Percentiles rank a stretch among this genome's conserved stretches.
Evolutionary conservation across 805 yeast species (phyloP).

Genomic region (Metschnikowia lunata): DNA sequence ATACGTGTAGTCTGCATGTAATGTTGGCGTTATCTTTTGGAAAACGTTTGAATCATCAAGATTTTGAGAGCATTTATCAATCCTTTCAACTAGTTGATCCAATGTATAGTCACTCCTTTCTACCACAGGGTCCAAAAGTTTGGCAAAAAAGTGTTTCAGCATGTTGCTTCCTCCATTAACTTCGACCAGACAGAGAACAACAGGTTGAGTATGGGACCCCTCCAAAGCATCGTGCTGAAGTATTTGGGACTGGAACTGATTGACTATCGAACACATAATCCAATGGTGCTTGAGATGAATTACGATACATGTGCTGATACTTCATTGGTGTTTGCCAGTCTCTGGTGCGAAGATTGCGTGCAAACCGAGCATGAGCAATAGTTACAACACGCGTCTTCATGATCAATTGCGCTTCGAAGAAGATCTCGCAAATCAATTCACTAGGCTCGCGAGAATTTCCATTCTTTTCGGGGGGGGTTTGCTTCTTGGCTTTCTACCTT

Average conservation of each 20-base stretch:
- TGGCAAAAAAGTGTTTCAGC: constrained; percentile 42
- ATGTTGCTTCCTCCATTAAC: constrained; percentile 42
- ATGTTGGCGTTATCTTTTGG: constrained; percentile 33
- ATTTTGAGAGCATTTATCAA: constrained; percentile 30
- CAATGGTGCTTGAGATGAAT: no score
- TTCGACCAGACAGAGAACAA: constrained; percentile 34
- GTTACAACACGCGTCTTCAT: no score
- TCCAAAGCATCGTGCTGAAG: constrained; percentile 29
- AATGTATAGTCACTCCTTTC: constrained; percentile 41
- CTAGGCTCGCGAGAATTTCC: no score
- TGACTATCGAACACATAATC: background rate
- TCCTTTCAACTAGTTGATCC: constrained; percentile 33
- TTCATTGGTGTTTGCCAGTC: background rate
- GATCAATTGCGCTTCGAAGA: no score
- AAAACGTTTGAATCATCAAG: constrained; percentile 45
- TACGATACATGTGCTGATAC: no score
- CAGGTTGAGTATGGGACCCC: constrained; percentile 31
- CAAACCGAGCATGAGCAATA: no score
- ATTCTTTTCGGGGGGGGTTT: no score
- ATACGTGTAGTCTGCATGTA: constrained; percentile 38
- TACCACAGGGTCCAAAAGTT: constrained; percentile 42
- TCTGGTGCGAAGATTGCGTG: background rate
- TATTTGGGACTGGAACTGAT: constrained; percentile 14
- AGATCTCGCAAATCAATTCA: no score
- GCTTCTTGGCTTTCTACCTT: no score